phyloP scores from a whole-genome alignment of 2,329 filamentous ascomycete genomes.

The Fusarium scirpi region DNA sequence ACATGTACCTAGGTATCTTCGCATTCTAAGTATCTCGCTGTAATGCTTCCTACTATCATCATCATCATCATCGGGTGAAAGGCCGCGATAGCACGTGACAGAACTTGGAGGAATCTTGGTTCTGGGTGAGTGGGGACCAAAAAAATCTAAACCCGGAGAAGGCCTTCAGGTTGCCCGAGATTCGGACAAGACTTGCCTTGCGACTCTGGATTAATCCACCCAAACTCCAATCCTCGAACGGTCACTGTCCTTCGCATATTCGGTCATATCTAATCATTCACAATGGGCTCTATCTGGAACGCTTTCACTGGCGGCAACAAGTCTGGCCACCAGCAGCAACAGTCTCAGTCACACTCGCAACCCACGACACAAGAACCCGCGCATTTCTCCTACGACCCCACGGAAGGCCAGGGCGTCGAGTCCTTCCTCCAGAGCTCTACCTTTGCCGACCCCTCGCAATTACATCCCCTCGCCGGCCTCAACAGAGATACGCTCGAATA shows the following conservation, averaged over 20 bases:
- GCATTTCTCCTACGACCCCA: conserved; percentile 74
- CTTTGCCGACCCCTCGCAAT: conserved; percentile 85
- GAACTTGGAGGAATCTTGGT: conserved; percentile 29
- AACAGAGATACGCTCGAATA: conserved; percentile 96
- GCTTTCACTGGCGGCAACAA: conserved; percentile 71
- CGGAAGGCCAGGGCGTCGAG: conserved; percentile 81
- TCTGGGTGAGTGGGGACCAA: conserved; percentile 45
- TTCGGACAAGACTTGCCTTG: conserved; percentile 43
- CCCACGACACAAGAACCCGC: conserved; percentile 62
- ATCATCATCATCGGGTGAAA: conserved; percentile 10
- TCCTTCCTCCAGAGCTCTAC: conserved; percentile 83
- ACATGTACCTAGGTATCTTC: neutral
- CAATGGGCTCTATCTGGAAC: conserved; percentile 71
- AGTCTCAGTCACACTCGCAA: conserved; percentile 52
- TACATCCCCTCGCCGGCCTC: conserved; percentile 93
- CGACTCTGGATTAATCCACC: conserved; percentile 38
- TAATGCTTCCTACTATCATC: neutral
- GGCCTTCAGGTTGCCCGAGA: conserved; percentile 43
- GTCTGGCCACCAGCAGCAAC: conserved; percentile 56
- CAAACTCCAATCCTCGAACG: conserved; percentile 30
- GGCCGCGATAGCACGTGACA: conserved; percentile 31
- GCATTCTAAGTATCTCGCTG: neutral
- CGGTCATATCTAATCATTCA: conserved; percentile 31
- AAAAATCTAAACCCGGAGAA: conserved; percentile 46
- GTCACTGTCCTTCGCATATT: conserved; percentile 23